A percentile compares a stretch with the other conserved stretches of the same genome.
phyloP scores from a whole-genome alignment of 257 asterid genomes.

The Capsicum rhomboideum region DNA sequence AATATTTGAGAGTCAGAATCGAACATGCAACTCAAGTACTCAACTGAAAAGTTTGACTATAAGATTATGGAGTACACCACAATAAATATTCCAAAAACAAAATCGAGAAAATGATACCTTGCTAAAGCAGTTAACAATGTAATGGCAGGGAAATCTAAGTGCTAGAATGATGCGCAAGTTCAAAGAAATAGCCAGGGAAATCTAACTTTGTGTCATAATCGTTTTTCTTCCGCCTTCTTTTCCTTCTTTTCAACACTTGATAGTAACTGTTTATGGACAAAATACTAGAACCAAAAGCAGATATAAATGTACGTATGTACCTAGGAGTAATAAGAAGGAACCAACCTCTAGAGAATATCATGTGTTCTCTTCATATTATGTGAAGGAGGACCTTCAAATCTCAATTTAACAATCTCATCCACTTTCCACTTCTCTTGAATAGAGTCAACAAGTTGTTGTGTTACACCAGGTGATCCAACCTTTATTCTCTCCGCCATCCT shows the following conservation, averaged over 20 bases:
- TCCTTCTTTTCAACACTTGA: neutral
- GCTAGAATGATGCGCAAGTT: neutral
- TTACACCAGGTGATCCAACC: slow-evolving; percentile 18
- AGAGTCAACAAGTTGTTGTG: slow-evolving; percentile 24
- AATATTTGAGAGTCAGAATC: neutral
- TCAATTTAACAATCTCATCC: slow-evolving; percentile 79
- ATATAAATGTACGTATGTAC: neutral
- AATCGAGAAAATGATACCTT: neutral
- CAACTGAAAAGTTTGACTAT: neutral
- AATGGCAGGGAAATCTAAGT: neutral
- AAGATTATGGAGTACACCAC: neutral
- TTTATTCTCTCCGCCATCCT: slow-evolving; percentile 50
- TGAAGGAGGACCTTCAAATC: slow-evolving; percentile 77
- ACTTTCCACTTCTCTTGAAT: slow-evolving; percentile 71
- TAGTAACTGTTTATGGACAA: neutral
- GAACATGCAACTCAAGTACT: neutral
- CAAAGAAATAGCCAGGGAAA: neutral
- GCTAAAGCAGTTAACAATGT: neutral
- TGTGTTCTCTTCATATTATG: slow-evolving; percentile 81
- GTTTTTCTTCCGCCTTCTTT: neutral
- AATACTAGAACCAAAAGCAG: neutral
- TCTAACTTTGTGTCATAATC: neutral
- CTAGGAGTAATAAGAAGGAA: neutral
- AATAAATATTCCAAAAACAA: neutral
- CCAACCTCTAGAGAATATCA: slow-evolving; percentile 79